Evolutionary conservation across 1,139 yeast genomes (phyloP), one percentile per base, ranked within the genome.

Genomic region (Insectozyma bohioensis): DNA sequence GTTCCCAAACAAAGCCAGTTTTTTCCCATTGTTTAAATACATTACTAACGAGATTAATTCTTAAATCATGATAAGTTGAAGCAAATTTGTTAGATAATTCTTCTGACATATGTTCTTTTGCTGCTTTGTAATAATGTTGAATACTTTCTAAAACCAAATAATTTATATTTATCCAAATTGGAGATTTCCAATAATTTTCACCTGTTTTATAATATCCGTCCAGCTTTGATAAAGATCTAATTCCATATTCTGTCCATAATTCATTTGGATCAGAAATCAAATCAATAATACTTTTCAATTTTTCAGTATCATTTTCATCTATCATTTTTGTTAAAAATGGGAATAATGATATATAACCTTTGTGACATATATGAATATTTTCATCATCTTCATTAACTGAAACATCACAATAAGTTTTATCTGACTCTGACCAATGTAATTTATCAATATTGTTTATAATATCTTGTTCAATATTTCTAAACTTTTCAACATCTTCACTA

Each of bases 161-260:
- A 61, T 94, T 94, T 52, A 92, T 85, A 54, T 88, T 85, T 47
- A 88, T 67, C 98, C 98, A 94, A 26, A 92, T 72, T 12, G 95
- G 90, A 0, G 97, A 94, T 40, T 95, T 74, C 99, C 99, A 92
- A 62, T 92, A 92, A 56, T 92, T 82, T 49, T 94, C 98, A 7
- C 74, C 92, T 1, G 81, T 76, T 39, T 84, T 85, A 57, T 83
- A 92, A 40, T 55, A 62, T 19, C 64, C 64, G 49, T 85, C 92
- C 6, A 72, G 52, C 48, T 78, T 80, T 1, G 97, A 85, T 24
- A 92, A 65, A 1, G 95, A 85, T 45, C 96, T 70, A 28, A 94
- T 66, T 10, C 98, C 99, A 48, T 56, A 87, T 1, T 73, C 73
- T 2, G 90, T 65, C 86, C 95, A 90, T 35, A 94, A 59, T 48